These are phyloP conservation scores for Myxozyma geophila DNA, from an alignment of 805 yeast species.

Conservation along the genomic window DNA sequence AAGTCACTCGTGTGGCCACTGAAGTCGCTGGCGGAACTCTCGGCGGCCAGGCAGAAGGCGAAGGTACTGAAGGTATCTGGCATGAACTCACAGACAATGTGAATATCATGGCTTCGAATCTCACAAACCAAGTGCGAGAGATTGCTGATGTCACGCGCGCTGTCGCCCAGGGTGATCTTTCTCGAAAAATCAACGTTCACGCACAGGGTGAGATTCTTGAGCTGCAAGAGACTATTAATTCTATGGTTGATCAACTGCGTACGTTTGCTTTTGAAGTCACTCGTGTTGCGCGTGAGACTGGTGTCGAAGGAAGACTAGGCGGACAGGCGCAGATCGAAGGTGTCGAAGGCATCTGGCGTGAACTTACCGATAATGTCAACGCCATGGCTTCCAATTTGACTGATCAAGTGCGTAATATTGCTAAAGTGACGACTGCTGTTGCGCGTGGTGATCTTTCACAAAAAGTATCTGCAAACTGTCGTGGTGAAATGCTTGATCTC, in stretches of 20 bases:
- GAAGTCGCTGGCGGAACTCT: slow-evolving; percentile 89
- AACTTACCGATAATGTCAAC: slow-evolving; percentile 81
- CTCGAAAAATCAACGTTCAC: slow-evolving; percentile 82
- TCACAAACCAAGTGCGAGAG: slow-evolving; percentile 87
- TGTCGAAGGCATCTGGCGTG: slow-evolving; percentile 88
- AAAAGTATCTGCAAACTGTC: slow-evolving; percentile 84
- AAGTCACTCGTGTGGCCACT: slow-evolving; percentile 83
- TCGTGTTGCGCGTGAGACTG: slow-evolving; percentile 85
- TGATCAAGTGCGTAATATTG: slow-evolving; percentile 85
- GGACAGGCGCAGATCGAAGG: slow-evolving; percentile 83
- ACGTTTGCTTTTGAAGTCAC: slow-evolving; percentile 86
- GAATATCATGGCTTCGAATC: slow-evolving; percentile 85
- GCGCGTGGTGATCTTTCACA: slow-evolving; percentile 82
- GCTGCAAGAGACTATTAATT: slow-evolving; percentile 81
- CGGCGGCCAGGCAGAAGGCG: slow-evolving; percentile 86
- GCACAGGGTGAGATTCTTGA: slow-evolving; percentile 90
- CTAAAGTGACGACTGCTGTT: slow-evolving; percentile 85
- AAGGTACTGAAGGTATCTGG: slow-evolving; percentile 90
- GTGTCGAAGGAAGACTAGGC: slow-evolving; percentile 85
- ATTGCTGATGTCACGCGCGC: slow-evolving; percentile 89
- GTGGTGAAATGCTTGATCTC: slow-evolving; percentile 76
- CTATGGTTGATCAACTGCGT: slow-evolving; percentile 85
- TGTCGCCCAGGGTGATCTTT: slow-evolving; percentile 83
- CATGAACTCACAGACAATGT: slow-evolving; percentile 83
- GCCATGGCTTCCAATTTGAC: slow-evolving; percentile 90